phyloP scores from a whole-genome alignment of 2,329 filamentous ascomycete genomes.

The Cephalotrichum gorgonifer region DNA sequence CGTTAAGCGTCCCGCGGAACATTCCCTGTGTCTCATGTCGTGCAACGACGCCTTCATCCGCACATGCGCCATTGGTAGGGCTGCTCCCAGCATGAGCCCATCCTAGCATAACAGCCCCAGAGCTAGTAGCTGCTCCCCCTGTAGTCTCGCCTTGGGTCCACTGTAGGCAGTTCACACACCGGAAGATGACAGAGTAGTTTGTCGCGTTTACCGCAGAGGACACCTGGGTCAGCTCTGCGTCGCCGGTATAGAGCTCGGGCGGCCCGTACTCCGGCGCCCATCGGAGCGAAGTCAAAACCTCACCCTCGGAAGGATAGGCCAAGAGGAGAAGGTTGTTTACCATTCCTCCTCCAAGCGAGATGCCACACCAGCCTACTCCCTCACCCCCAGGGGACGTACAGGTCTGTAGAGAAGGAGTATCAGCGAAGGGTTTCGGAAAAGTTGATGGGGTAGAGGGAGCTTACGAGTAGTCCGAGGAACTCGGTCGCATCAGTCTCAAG shows the following conservation, averaged over 20 bases:
- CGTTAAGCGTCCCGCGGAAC: slow-evolving; percentile 33
- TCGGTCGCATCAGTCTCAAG: slow-evolving; percentile 36
- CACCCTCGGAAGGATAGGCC: slow-evolving; percentile 33
- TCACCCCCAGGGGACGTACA: slow-evolving; percentile 19
- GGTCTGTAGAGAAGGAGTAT: slow-evolving; percentile 1
- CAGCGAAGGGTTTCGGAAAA: neutral
- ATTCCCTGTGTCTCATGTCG: slow-evolving; percentile 43
- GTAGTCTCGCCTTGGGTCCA: slow-evolving; percentile 39
- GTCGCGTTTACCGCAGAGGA: slow-evolving; percentile 45
- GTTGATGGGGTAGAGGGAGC: neutral
- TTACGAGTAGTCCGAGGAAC: slow-evolving; percentile 48
- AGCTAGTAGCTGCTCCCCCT: slow-evolving; percentile 31
- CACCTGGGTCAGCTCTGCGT: slow-evolving; percentile 51
- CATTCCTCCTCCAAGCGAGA: slow-evolving; percentile 1
- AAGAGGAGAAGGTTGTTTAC: slow-evolving; percentile 4
- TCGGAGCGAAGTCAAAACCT: slow-evolving; percentile 46
- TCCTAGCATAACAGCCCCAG: slow-evolving; percentile 35
- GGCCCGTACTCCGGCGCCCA: slow-evolving; percentile 47
- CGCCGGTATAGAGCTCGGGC: slow-evolving; percentile 49
- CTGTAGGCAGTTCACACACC: slow-evolving; percentile 46
- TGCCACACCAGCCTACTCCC: slow-evolving; percentile 2
- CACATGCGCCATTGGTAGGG: slow-evolving; percentile 16
- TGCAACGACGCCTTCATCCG: slow-evolving; percentile 31
- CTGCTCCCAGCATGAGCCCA: slow-evolving; percentile 41
- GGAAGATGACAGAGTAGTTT: slow-evolving; percentile 52